Base-by-base conservation (phyloP, 2,329 filamentous ascomycete genomes). In the Fusarium pininemorale region DNA sequence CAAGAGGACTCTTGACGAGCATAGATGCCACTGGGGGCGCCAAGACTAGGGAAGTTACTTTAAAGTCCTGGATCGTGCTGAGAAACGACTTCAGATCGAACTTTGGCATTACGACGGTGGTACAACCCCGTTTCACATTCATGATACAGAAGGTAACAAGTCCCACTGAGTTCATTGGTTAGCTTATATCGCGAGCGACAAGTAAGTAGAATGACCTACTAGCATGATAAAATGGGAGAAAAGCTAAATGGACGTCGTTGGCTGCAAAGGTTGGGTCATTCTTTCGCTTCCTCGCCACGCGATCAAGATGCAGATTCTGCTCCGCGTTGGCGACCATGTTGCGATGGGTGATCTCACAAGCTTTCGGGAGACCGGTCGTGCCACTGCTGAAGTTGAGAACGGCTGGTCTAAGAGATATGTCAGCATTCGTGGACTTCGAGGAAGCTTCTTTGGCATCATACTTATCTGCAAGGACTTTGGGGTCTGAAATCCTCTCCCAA, bases 321-420 rank as follows among this genome's bases (percentile, higher is more conserved):
- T 69, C 66, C 8, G 66, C 58, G 22, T 69, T 66, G n/a, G 64
- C 53, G 13, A 67, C 53, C 16, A 67, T n/a, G n/a, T 64, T 67
- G 3, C 39, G 53, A 39, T 67, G 53, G 6, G 64, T 67, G 1
- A 66, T 9, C 42, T 50, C 47, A 18, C 63, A 66, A 1, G 63
- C 63, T 18, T 66, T 66, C 1, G 63, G 63, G 18, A 42, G 42
- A 1, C 63, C 63, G 0, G 63, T 66, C 6, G 63, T 66, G 5
- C 63, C 63, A 32, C 63, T 66, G 26, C 65, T 68, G 13, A 68
- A 68, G 47, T 58, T 59, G 13, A 68, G 61, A 10, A 65, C 47
- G 0, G 65, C 65, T 2, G 35, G 37, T 5, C 65, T 68, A 0
- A 1, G 5, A 30, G 2, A 24, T 1, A 16, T 45, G 32, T 63